Conservation (phyloP, 495 filamentous ascomycete species). For the Podospora comata region DNA sequence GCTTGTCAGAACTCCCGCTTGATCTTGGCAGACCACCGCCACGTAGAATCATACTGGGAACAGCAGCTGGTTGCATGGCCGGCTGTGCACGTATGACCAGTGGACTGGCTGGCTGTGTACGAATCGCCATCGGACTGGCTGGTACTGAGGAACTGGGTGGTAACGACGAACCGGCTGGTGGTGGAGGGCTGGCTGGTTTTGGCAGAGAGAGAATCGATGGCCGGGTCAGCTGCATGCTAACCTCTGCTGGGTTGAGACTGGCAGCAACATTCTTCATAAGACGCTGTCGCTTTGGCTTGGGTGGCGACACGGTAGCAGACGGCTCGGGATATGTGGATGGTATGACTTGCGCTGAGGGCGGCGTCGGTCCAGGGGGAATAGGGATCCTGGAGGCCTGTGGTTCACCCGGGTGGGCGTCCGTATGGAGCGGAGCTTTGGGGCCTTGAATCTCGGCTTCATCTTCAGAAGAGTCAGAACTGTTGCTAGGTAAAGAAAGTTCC, state of each 20-base stretch:
- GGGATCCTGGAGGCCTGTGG: not conserved
- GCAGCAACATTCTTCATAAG: constrained; percentile 15
- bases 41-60: not conserved
- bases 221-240: not conserved
- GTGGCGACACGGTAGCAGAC: not conserved
- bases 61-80: not conserved
- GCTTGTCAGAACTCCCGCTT: not conserved
- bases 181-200: not conserved
- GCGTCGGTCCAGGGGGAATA: constrained; percentile 28
- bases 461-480: not conserved
- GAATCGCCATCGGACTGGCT: not conserved
- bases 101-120: not conserved
- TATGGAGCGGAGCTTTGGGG: not conserved
- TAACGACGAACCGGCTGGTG: not conserved
- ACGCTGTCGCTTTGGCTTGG: constrained; percentile 14
- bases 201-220: not conserved
- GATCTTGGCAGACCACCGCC: not conserved
- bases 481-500: not conserved
- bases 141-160: not conserved
- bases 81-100: not conserved
- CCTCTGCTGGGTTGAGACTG: not conserved
- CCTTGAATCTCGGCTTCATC: not conserved
- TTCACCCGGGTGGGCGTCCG: not conserved
- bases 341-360: constrained; percentile 44
- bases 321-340: constrained; percentile 30